Evolutionary conservation across 2,329 filamentous ascomycete species (phyloP), one percentile per base, ranked within the genome.

Genomic region (Byssochlamys sp.): DNA sequence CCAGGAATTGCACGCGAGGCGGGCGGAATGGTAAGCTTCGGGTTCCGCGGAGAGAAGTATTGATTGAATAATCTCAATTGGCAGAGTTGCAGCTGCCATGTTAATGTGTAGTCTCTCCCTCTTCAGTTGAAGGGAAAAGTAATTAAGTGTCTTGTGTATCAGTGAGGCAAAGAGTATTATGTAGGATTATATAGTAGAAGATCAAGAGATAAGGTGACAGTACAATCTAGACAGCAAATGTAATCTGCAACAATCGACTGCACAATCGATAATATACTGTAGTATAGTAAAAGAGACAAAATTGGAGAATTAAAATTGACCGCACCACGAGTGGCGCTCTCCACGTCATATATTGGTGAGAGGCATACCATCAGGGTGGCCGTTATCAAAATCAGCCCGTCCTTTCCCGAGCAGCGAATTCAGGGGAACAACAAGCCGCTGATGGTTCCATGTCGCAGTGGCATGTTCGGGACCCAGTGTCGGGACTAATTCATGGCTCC

Each of bases 11-110:
- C 62, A 66, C 26, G 59, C 53, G 45, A 60, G 57, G 9, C 62
- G 62, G n/a, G 61, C 62, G 19, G 60, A 55, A 35, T 56, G 48
- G 54, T 61, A 66, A 1, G 60, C 59, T 52, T 66, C 62, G 5
- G 59, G 31, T 25, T 64, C 61, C 10, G 61, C 49, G 48, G 59
- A 53, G 29, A 59, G 55, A 7, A 65, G 60, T 51, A 66, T 60
- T 25, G 59, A 60, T 39, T 64, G 62, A 29, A 65, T 56, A 33
- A 66, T 57, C 53, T 66, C 64, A 29, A 56, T 52, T 7, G 64
- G 64, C 11, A 66, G 60, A 35, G 29, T 52, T 24, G 53, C 33
- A 27, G 57, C 52, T 60, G 59, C 59, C 12, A 39, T 39, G 31
- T 24, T 19, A 50, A 52, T 52, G 10, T 25, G 19, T 26, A n/a